Evolutionary conservation across 768 basidiomycete genomes (phyloP), one percentile per base, ranked within the genome.

Genomic region (Leccinum longicurvipes): DNA sequence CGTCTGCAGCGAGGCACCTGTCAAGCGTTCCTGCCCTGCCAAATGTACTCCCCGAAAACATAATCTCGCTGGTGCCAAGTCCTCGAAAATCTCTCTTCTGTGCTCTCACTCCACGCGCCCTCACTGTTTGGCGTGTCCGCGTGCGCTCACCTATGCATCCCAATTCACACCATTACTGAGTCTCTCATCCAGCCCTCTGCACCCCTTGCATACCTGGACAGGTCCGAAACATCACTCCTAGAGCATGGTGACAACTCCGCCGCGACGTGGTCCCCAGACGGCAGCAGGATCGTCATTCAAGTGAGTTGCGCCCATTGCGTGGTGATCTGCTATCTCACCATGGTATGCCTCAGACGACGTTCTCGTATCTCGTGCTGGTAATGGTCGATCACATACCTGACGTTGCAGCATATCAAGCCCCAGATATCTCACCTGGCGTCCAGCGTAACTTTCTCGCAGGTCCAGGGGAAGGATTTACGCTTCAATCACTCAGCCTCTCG

Each of bases 221-320:
- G 94, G 52, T 90, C 91, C 32, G 76, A 84, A 7, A 82, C 83
- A 2, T 95, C 92, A 17, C 75, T 96, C 36, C 70, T 80, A 53
- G 86, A 90, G 56, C 93, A 95, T 67, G 94, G 94, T n/a, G 82
- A 85, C 63, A 96, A 93, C 62, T 58, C 78, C 19, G 73, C 80
- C 51, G 83, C 82, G 12, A 80, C 84, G 63, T 98, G 94, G 93
- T 85, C 93, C 17, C 85, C 86, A 51, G 92, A 94, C 68, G 87
- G 89, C 31, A 78, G 78, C 63, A 79, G 84, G 62, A 83, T 98
- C 47, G 82, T 94, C 51, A 81, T 98, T 21, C 84, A 89, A 73
- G 94, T 90, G 55, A 53, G 84, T 70, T 6, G 19, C 23, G 19
- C 44, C 41, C 51, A 29, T 52, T n/a, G 6, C 14, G 32, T 19